Evolutionary conservation across 2,329 filamentous ascomycete species (phyloP), one percentile per base, ranked within the genome.

Genomic region (Colletotrichum graminicola): DNA sequence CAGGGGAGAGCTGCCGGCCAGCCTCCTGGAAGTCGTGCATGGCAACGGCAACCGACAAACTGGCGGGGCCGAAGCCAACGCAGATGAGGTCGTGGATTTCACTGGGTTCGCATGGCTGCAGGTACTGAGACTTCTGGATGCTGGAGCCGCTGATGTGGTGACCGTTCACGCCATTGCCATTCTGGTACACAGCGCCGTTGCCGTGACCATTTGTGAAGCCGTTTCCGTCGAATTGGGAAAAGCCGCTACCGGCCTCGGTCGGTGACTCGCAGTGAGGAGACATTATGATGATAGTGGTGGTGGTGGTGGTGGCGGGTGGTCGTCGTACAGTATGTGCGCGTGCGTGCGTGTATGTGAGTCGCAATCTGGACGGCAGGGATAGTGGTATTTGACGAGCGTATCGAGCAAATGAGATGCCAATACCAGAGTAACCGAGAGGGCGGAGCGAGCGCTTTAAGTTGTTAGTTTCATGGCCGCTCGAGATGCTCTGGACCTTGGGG

Each of bases 41-140:
- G 32, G 96, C 95, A 67, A 97, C 92, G 18, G 94, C 95, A 73
- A 98, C 92, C 23, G 95, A 92, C 45, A 98, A 86, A 72, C 94
- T 96, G 36, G 95, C 95, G 26, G 95, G 95, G 10, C 95, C 95
- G 79, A 98, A 98, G 32, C 95, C 95, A 67, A 97, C 90, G 81
- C 94, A 97, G 75, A 98, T 85, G 64, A 98, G 85, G 80, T 98
- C 95, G 79, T 95, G 92, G 41, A 94, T 83, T 61, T 93, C 89
- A 74, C 91, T 87, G 64, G 86, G 80, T 34, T 85, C 82, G 3
- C 87, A 85, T n/a, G 87, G 82, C 62, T 80, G 84, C 21, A 92
- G 82, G 62, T 73, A 71, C 71, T 84, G 81, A 14, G 86, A 87
- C 67, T 77, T 51, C 43, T 72, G 63, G 39, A 67, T 54, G 52